Evolutionary conservation across 495 filamentous ascomycete species (phyloP), one percentile per base, ranked within the genome.

Genomic region (Aspergillus haitiensis): DNA sequence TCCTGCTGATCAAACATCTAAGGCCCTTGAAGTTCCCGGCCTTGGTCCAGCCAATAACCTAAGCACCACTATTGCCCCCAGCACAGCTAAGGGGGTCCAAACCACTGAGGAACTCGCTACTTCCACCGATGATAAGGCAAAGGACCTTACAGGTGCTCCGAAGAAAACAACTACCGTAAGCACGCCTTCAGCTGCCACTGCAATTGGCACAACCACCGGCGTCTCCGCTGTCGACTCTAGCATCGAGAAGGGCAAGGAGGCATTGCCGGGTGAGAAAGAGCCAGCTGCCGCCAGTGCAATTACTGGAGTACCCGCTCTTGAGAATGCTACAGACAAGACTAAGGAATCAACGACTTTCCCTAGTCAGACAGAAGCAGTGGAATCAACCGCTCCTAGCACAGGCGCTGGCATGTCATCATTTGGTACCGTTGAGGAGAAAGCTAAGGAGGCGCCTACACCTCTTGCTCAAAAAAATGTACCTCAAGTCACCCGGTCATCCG

Each of bases 11-110:
- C 62, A 64, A 27, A 53, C 34, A 15, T 42, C 51, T 4, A 56
- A 58, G 27, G 61, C 53, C 7, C 35, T 66, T 39, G 56, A 66
- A 47, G 61, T 60, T 12, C 67, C 67, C 8, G 67, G 59, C 9
- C 63, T 66, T 27, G 44, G 59, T 13, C 44, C 49, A 0, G 45
- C 56, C 16, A 52, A 56, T 39, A 56, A 58, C 16, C 53, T 56
- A 48, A 40, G 54, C 47, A 35, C 56, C 15, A 8, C 50, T 13
- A 18, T 58, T 35, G 45, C 55, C 5, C 40, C 51, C 12, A 52
- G 31, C 45, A 27, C 21, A 27, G 31, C 52, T 12, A 44, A 40
- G 31, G 15, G 60, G 49, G 5, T 54, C 40, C 12, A 52, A 21
- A 11, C 51, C 15, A 31, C 50, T 8, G 56, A 56, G 27, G 35